Evolutionary conservation across 2,329 filamentous ascomycete genomes (phyloP).

Genomic region (Phyllosticta paracitricarpa): DNA sequence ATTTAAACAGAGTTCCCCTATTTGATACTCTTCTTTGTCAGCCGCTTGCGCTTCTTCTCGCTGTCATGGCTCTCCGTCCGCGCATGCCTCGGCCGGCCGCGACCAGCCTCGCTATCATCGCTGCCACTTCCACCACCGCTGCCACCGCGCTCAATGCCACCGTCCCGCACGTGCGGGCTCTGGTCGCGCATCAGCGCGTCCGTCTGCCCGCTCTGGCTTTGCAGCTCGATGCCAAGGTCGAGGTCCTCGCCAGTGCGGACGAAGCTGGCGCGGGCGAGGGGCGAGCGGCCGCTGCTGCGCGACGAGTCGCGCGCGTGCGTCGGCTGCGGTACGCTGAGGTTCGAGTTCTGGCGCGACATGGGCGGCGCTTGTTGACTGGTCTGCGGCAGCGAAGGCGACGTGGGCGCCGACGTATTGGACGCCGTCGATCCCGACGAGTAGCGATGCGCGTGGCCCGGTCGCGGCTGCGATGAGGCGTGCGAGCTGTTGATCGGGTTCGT

Average conservation of each 20-base stretch:
- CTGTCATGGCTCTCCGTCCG: conserved; percentile 25
- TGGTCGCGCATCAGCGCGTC: conserved; percentile 4
- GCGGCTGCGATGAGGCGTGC: not conserved
- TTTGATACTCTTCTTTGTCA: conserved; percentile 21
- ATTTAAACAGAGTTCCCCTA: not conserved
- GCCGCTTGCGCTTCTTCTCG: conserved; percentile 22
- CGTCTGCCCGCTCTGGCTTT: conserved; percentile 17
- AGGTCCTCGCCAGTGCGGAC: conserved; percentile 24
- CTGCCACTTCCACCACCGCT: conserved; percentile 24
- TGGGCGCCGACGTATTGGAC: not conserved
- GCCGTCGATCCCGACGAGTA: not conserved
- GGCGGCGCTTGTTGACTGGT: not conserved
- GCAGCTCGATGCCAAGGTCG: conserved; percentile 24
- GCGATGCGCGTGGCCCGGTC: not conserved
- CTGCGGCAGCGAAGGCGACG: conserved; percentile 1
- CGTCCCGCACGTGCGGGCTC: not conserved
- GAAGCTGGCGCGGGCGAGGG: conserved; percentile 37
- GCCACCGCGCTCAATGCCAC: not conserved
- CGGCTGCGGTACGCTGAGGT: not conserved
- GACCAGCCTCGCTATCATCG: conserved; percentile 21
- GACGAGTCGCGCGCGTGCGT: not conserved
- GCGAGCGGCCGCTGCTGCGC: conserved; percentile 31
- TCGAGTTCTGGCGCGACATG: not conserved
- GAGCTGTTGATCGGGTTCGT: not conserved
- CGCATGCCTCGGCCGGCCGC: conserved; percentile 14